These are phyloP conservation scores for Eimeria acervulina DNA, from an alignment of 169 alveolate species.

Conservation along the genomic window DNA sequence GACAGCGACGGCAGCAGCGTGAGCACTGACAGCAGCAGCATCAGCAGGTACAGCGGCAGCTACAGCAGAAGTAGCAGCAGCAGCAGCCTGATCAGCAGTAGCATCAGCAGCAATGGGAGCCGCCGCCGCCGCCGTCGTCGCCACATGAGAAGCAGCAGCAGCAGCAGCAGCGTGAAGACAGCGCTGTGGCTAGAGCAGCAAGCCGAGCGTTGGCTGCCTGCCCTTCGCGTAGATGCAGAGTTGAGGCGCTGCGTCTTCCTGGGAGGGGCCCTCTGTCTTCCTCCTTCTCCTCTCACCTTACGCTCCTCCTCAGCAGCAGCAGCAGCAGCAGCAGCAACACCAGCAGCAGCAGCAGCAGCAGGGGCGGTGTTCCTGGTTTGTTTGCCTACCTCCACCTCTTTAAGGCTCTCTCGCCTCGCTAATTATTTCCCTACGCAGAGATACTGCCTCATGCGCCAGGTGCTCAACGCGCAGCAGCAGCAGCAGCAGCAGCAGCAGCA, in stretches of 20 bases:
- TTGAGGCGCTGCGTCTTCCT: slow-evolving; percentile 12
- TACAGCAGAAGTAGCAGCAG: slow-evolving; percentile 8
- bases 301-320: slow-evolving; percentile 16
- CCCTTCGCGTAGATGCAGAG: slow-evolving; percentile 42
- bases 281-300: slow-evolving; percentile 23
- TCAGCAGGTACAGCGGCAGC: background rate
- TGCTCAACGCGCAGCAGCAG: background rate
- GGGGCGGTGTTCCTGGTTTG: slow-evolving; percentile 15
- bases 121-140: background rate
- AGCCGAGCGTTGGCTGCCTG: slow-evolving; percentile 12
- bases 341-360: slow-evolving; percentile 2
- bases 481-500: slow-evolving; percentile 60
- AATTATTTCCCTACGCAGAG: background rate
- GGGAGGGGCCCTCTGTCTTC: slow-evolving; percentile 32
- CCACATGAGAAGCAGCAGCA: slow-evolving; percentile 36
- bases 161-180: slow-evolving; percentile 33
- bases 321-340: slow-evolving; percentile 36
- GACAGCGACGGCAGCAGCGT: background rate
- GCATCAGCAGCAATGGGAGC: slow-evolving; percentile 17
- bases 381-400: slow-evolving; percentile 48
- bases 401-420: slow-evolving; percentile 52
- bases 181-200: slow-evolving; percentile 38
- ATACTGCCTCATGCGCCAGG: background rate
- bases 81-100: slow-evolving; percentile 16
- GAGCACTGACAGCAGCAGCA: background rate